Conservation (phyloP, 225 moss, liverwort and hornwort genomes). For the Ulota crispa region DNA sequence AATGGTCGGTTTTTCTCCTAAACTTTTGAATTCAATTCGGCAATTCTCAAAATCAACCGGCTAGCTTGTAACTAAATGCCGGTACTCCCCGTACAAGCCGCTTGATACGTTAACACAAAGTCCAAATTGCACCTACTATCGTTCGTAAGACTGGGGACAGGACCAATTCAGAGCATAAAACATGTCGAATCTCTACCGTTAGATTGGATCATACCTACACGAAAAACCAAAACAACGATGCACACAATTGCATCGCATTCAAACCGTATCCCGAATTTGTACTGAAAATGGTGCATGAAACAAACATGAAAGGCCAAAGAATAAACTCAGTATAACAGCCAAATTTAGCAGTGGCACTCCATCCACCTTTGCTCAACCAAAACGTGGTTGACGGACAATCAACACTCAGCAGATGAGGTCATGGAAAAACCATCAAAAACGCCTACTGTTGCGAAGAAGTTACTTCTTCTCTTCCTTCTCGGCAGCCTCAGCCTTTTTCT, state of each 20-base stretch:
- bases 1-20: too few relatives aligned
- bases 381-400: slow-evolving; percentile 15
- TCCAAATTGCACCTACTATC: not conserved
- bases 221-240: too few relatives aligned
- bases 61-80: too few relatives aligned
- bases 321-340: not conserved
- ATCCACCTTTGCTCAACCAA: slow-evolving; percentile 24
- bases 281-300: not conserved
- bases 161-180: not conserved
- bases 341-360: not conserved
- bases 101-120: not conserved
- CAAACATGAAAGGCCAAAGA: not conserved
- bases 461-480: slow-evolving; percentile 88
- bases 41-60: too few relatives aligned
- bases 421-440: slow-evolving; percentile 20
- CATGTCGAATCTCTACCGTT: not conserved
- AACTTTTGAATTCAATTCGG: too few relatives aligned
- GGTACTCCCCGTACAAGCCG: too few relatives aligned
- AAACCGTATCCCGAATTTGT: not conserved
- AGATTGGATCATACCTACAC: not conserved
- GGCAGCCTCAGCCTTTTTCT: slow-evolving; percentile 70
- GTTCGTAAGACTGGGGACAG: not conserved
- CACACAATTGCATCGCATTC: not conserved
- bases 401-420: slow-evolving; percentile 14
- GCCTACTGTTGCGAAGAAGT: slow-evolving; percentile 8